Evolutionary conservation across 1,284 basidiomycete genomes (phyloP).

Genomic region (Papiliotrema nemorosa): DNA sequence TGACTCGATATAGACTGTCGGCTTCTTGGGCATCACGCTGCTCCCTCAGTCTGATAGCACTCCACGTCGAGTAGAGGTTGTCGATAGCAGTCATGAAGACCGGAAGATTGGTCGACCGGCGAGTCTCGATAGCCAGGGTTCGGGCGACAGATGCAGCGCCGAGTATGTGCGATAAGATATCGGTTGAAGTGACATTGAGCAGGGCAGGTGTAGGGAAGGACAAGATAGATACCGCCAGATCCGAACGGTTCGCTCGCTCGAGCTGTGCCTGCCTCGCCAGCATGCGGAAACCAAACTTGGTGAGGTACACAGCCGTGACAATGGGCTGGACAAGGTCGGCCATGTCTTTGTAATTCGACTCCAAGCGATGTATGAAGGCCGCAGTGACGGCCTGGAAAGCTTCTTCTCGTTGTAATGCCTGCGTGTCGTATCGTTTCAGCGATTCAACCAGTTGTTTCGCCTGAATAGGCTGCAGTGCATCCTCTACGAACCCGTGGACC

Average conservation of each 20-base stretch:
- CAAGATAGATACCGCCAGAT: conserved; percentile 11
- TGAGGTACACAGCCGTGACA: conserved; percentile 59
- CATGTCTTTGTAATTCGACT: conserved; percentile 53
- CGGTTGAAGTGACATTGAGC: background rate
- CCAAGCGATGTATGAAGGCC: conserved; percentile 52
- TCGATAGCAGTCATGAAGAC: conserved; percentile 61
- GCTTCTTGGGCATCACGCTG: conserved; percentile 63
- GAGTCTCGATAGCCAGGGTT: conserved; percentile 7
- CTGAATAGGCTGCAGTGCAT: conserved; percentile 34
- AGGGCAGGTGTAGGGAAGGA: conserved; percentile 16
- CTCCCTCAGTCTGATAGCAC: conserved; percentile 69
- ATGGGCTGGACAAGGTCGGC: conserved; percentile 68
- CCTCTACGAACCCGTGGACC: conserved; percentile 61
- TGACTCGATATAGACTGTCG: conserved; percentile 74
- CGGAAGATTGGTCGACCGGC: conserved; percentile 8
- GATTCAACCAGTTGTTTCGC: conserved; percentile 37
- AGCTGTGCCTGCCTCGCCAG: conserved; percentile 26
- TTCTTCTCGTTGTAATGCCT: conserved; percentile 39
- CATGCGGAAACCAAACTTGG: conserved; percentile 73
- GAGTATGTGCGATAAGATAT: conserved; percentile 8
- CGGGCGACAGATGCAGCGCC: conserved; percentile 3
- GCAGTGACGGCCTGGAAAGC: conserved; percentile 50
- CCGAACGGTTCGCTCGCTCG: conserved; percentile 11
- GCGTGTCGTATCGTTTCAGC: conserved; percentile 17
- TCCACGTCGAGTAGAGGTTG: conserved; percentile 74